These are phyloP conservation scores for Oldenlandia corymbosa DNA, from an alignment of 257 asterid species.

Conservation along the genomic window DNA sequence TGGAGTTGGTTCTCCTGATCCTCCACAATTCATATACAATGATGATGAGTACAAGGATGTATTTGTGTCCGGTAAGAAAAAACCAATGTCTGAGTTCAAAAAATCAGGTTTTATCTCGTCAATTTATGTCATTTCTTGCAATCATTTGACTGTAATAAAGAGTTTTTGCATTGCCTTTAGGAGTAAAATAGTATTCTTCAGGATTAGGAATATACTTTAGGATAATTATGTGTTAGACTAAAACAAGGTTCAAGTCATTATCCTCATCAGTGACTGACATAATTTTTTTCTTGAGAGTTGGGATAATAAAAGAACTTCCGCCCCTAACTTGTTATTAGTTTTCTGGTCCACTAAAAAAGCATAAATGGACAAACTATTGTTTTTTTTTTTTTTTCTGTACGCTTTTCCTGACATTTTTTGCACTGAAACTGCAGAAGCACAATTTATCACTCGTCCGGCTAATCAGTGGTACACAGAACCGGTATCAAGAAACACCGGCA, in stretches of 20 bases:
- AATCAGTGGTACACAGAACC: conserved; percentile 60
- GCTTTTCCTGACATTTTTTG: neutral
- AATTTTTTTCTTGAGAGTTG: too few relatives aligned
- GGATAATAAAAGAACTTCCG: too few relatives aligned
- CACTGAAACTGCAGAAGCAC: conserved; percentile 50
- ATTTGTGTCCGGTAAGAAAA: conserved; percentile 75
- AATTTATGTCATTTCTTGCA: neutral
- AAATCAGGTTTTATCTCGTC: neutral
- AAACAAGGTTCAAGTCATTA: too few relatives aligned
- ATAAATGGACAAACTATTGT: too few relatives aligned
- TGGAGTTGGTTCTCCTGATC: conserved; percentile 91
- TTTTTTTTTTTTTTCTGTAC: neutral
- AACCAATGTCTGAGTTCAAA: neutral
- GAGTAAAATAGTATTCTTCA: neutral
- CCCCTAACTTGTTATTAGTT: too few relatives aligned
- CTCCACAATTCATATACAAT: conserved; percentile 76
- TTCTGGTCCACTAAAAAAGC: too few relatives aligned
- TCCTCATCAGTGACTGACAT: too few relatives aligned
- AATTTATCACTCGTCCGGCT: conserved; percentile 51
- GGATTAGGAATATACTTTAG: too few relatives aligned
- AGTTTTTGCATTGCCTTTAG: neutral
- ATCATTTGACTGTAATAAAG: neutral
- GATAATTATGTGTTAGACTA: too few relatives aligned
- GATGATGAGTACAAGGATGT: conserved; percentile 85
- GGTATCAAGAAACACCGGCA: conserved; percentile 6